Evolutionary conservation across 306 rosid genomes (phyloP).

Genomic region (Canavalia ensiformis): DNA sequence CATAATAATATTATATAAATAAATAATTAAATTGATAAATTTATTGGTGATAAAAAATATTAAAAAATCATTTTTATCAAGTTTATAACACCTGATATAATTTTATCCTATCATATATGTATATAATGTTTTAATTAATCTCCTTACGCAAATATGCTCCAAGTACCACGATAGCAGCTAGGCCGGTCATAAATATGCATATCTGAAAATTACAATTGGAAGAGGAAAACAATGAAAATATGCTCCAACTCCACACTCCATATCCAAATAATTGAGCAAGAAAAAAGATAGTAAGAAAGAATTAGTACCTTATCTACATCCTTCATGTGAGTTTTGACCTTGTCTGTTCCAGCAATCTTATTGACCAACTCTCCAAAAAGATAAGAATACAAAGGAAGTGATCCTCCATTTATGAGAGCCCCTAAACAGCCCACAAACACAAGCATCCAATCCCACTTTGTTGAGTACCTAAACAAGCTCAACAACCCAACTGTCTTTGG

Average conservation of each 20-base stretch:
- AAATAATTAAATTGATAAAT: too few relatives aligned
- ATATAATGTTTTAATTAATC: slow-evolving; percentile 31
- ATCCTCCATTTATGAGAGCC: slow-evolving; percentile 87
- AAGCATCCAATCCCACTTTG: slow-evolving; percentile 79
- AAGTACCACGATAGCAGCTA: slow-evolving; percentile 74
- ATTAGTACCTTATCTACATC: slow-evolving; percentile 66
- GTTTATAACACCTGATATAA: too few relatives aligned
- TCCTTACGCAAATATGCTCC: slow-evolving; percentile 90
- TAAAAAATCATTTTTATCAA: too few relatives aligned
- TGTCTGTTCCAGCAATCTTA: slow-evolving; percentile 56
- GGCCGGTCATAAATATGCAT: slow-evolving; percentile 71
- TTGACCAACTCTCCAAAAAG: slow-evolving; percentile 78
- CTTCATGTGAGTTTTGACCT: slow-evolving; percentile 53
- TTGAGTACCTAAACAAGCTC: slow-evolving; percentile 82
- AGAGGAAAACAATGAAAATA: slow-evolving; percentile 20
- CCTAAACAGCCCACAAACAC: slow-evolving; percentile 88
- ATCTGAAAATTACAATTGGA: slow-evolving; percentile 61
- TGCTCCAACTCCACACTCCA: background rate
- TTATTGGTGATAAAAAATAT: too few relatives aligned
- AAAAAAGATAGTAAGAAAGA: background rate
- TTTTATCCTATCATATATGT: background rate
- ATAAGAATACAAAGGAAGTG: slow-evolving; percentile 87
- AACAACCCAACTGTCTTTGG: slow-evolving; percentile 71
- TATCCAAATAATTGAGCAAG: background rate
- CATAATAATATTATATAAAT: too few relatives aligned